A percentile compares a stretch with the other conserved stretches of the same genome.
Conservation (phyloP, 1,284 basidiomycete genomes). For the Sanghuangporus weigelae region DNA sequence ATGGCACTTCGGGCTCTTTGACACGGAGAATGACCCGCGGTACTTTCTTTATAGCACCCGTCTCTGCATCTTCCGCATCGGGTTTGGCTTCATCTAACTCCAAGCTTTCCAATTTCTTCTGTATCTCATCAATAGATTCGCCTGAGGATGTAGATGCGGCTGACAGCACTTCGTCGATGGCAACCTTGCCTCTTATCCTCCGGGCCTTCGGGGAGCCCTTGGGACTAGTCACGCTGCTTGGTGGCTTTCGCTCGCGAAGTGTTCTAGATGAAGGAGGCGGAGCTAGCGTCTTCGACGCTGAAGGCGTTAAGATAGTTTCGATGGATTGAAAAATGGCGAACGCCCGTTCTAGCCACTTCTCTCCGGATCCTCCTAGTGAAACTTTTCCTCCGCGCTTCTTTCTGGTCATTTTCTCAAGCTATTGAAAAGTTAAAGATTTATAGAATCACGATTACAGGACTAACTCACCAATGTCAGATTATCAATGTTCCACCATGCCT, state of each 20-base stretch:
- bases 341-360: slow-evolving; percentile 55
- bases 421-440: not conserved
- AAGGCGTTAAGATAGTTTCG: slow-evolving; percentile 27
- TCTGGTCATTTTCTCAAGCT: slow-evolving; percentile 73
- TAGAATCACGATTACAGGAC: not conserved
- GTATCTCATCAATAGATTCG: slow-evolving; percentile 14
- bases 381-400: slow-evolving; percentile 46
- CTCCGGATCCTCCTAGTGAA: slow-evolving; percentile 31
- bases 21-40: slow-evolving; percentile 27
- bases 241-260: slow-evolving; percentile 51
- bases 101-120: slow-evolving; percentile 2
- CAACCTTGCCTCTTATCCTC: not conserved
- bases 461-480: slow-evolving; percentile 57
- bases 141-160: not conserved
- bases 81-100: not conserved
- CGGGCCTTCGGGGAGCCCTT: slow-evolving; percentile 18
- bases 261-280: slow-evolving; percentile 40
- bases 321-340: slow-evolving; percentile 39
- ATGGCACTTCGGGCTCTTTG: slow-evolving; percentile 9
- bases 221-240: slow-evolving; percentile 20
- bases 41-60: slow-evolving; percentile 22
- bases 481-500: slow-evolving; percentile 65
- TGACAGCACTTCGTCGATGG: not conserved
- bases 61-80: not conserved
- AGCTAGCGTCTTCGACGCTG: slow-evolving; percentile 26